Percentiles rank a stretch among this genome's conserved stretches.
Conservation (phyloP, 2,329 filamentous ascomycete species). For the Colletotrichum navitas region DNA sequence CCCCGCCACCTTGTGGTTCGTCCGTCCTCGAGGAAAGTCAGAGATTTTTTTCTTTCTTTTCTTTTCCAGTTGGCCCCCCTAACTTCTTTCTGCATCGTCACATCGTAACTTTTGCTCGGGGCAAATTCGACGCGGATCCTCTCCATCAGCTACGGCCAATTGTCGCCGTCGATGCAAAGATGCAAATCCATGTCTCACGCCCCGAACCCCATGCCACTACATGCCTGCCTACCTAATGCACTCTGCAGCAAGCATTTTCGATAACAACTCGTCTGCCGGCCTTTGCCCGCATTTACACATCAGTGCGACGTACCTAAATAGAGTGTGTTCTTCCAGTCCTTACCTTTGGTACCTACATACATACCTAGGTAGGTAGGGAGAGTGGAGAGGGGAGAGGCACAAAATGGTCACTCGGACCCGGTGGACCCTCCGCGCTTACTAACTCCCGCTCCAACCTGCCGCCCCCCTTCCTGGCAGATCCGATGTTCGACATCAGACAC, state of each 20-base stretch:
- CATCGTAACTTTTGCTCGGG: constrained; percentile 10
- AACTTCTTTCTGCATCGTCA: neutral
- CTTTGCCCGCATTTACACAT: neutral
- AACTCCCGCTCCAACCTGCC: constrained; percentile 19
- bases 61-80: neutral
- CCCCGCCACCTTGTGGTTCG: constrained; percentile 3
- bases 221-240: neutral
- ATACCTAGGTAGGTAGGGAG: neutral
- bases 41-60: constrained; percentile 3
- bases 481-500: constrained; percentile 27
- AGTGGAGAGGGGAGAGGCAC: neutral
- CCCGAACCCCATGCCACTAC: neutral
- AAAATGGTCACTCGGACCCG: constrained; percentile 9
- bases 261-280: neutral
- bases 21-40: constrained; percentile 14
- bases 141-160: neutral
- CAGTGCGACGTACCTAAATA: neutral
- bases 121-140: constrained; percentile 7
- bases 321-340: neutral
- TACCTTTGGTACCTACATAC: no score
- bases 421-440: constrained; percentile 27
- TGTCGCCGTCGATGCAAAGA: neutral
- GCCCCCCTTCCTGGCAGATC: constrained; percentile 22
- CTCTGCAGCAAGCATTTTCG: neutral
- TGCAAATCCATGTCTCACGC: neutral